phyloP scores from a whole-genome alignment of 257 asterid genomes.

The Solanum infundibuliforme region DNA sequence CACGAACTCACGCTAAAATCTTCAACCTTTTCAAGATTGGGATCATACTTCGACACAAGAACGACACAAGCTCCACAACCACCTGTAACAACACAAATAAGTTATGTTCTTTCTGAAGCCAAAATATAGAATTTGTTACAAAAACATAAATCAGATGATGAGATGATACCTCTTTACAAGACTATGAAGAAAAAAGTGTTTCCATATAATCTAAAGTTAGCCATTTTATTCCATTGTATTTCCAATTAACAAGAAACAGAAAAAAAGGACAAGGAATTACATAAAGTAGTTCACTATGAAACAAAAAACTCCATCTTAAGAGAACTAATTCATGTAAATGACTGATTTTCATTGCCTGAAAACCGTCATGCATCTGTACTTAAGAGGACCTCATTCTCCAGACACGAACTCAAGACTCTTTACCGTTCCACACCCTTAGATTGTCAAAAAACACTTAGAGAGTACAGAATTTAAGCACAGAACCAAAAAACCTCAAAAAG shows the following conservation, averaged over 20 bases:
- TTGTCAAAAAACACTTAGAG: not conserved
- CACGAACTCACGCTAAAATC: constrained; percentile 45
- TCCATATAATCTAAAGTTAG: not conserved
- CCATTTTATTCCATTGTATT: not conserved
- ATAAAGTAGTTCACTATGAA: not conserved
- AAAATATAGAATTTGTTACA: not conserved
- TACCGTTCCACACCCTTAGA: not conserved
- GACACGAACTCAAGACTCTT: not conserved
- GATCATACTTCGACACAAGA: constrained; percentile 48
- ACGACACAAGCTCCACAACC: constrained; percentile 86
- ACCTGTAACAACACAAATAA: constrained; percentile 19
- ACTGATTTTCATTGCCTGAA: not conserved
- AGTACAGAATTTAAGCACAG: not conserved
- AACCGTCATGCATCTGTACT: not conserved
- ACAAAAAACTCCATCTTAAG: not conserved
- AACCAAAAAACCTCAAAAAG: not conserved
- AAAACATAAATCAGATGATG: not conserved
- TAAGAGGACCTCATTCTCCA: not conserved
- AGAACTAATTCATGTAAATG: not conserved
- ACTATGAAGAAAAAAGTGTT: not conserved
- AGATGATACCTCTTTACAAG: not conserved
- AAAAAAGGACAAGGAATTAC: not conserved
- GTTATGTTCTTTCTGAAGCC: not conserved
- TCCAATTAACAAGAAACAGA: not conserved
- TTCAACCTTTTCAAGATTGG: constrained; percentile 22